Conservation (phyloP, 176 grass and related monocot genomes). For the Pontederia paniculata region DNA sequence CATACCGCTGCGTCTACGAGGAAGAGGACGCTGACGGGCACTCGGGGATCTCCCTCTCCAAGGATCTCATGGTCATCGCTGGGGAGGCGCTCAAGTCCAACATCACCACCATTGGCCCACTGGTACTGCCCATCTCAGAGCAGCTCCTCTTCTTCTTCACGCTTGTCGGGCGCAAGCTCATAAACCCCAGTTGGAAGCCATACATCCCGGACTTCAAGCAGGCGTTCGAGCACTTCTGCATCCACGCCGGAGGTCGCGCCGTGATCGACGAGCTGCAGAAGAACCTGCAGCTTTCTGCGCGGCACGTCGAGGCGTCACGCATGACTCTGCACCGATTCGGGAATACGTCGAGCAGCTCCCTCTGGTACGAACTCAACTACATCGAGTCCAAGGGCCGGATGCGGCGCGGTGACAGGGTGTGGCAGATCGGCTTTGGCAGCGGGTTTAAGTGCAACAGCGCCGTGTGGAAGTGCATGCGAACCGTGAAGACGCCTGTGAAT, state of each 20-base stretch:
- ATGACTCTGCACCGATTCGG: constrained; percentile 91
- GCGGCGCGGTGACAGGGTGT: constrained; percentile 70
- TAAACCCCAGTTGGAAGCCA: constrained; percentile 55
- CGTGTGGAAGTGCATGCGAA: constrained; percentile 79
- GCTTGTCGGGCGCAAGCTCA: constrained; percentile 57
- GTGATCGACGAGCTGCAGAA: constrained; percentile 90
- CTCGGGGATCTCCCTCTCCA: constrained; percentile 79
- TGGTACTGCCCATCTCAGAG: constrained; percentile 85
- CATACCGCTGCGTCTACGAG: constrained; percentile 77
- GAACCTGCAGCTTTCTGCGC: constrained; percentile 64
- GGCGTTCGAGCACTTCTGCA: constrained; percentile 91
- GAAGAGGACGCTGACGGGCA: constrained; percentile 67
- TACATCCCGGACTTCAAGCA: constrained; percentile 96
- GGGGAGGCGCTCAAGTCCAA: constrained; percentile 89
- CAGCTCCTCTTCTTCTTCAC: constrained; percentile 90
- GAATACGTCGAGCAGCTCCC: constrained; percentile 89
- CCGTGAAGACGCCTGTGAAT: constrained; percentile 41
- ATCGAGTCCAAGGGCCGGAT: constrained; percentile 85
- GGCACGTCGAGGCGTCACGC: constrained; percentile 80
- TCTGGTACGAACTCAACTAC: constrained; percentile 94
- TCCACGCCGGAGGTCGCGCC: constrained; percentile 73
- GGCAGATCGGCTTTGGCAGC: constrained; percentile 83
- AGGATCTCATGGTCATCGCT: constrained; percentile 92
- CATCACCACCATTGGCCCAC: constrained; percentile 83
- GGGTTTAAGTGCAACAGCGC: constrained; percentile 98